These are phyloP conservation scores for Polychytrium aggregatum DNA, from an alignment of 192 early-diverging fungal species.

Conservation along the genomic window DNA sequence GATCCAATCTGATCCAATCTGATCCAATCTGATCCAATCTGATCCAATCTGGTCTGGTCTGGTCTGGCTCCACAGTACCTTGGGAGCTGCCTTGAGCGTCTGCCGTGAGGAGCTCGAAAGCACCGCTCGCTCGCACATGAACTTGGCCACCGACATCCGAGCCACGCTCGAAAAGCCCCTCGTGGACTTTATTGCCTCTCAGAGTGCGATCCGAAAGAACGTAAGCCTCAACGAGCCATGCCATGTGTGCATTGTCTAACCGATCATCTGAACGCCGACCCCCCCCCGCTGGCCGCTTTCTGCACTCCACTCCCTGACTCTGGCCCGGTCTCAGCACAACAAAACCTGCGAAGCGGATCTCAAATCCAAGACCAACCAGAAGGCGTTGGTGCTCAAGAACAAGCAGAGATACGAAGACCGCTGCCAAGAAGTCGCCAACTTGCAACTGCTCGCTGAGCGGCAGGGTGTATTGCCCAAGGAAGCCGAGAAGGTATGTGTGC, in stretches of 20 bases:
- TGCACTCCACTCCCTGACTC: too few relatives aligned
- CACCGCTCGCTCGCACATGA: slow-evolving; percentile 25
- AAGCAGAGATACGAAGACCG: slow-evolving; percentile 36
- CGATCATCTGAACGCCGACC: background rate
- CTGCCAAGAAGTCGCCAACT: slow-evolving; percentile 21
- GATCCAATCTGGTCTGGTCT: too few relatives aligned
- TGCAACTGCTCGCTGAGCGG: slow-evolving; percentile 8
- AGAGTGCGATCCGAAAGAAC: slow-evolving; percentile 29
- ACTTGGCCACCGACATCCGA: slow-evolving; percentile 36
- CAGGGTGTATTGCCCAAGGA: slow-evolving; percentile 20
- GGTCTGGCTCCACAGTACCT: slow-evolving; percentile 28
- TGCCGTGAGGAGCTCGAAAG: slow-evolving; percentile 35
- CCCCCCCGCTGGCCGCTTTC: too few relatives aligned
- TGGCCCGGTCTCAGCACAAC: slow-evolving; percentile 22
- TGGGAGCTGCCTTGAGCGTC: slow-evolving; percentile 36
- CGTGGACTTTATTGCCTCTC: slow-evolving; percentile 25
- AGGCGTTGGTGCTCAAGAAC: slow-evolving; percentile 21
- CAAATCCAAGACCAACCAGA: slow-evolving; percentile 28
- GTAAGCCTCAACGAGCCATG: slow-evolving; percentile 7
- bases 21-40: too few relatives aligned
- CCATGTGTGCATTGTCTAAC: background rate
- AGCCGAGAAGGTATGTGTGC: slow-evolving; percentile 21
- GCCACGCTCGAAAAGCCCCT: slow-evolving; percentile 32
- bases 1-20: too few relatives aligned
- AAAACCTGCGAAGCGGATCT: slow-evolving; percentile 27